A percentile compares a stretch with the other conserved stretches of the same genome.
Conservation (phyloP, 2,329 filamentous ascomycete genomes). For the Zymoseptoria tritici region DNA sequence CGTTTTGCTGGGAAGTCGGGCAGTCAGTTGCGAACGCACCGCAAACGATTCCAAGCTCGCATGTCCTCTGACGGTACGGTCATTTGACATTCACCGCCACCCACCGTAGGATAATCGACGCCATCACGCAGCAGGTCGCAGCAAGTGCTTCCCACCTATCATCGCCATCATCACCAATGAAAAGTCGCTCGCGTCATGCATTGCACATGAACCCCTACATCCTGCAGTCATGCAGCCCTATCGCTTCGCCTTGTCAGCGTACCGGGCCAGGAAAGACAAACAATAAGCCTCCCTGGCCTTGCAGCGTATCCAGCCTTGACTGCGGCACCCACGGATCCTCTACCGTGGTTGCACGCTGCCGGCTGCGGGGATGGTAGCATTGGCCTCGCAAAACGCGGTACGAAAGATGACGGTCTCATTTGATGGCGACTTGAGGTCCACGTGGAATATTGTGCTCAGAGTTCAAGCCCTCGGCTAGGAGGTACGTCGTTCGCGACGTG, state of each 20-base stretch:
- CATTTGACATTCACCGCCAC: not conserved
- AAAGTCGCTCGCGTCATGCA: not conserved
- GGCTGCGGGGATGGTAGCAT: not conserved
- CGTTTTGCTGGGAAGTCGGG: too few species aligned
- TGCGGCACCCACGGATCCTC: not conserved
- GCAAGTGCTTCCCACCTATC: not conserved
- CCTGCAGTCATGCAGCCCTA: not conserved
- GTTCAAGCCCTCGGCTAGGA: not conserved
- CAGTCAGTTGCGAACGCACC: too few species aligned
- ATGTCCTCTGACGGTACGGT: too few species aligned
- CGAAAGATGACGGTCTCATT: not conserved
- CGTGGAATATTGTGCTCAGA: not conserved
- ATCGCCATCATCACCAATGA: not conserved
- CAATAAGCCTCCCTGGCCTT: not conserved
- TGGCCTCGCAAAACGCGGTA: not conserved
- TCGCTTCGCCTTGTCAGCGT: not conserved
- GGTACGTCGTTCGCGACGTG: not conserved
- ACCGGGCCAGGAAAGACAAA: not conserved
- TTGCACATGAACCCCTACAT: not conserved
- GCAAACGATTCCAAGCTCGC: too few species aligned
- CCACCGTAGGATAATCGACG: not conserved
- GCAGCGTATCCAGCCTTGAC: not conserved
- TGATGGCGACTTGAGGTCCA: not conserved
- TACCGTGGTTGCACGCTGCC: not conserved
- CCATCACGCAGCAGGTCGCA: not conserved